These are phyloP conservation scores for Macrolepiota fuliginosa DNA, from an alignment of 768 basidiomycete species.

Conservation along the genomic window DNA sequence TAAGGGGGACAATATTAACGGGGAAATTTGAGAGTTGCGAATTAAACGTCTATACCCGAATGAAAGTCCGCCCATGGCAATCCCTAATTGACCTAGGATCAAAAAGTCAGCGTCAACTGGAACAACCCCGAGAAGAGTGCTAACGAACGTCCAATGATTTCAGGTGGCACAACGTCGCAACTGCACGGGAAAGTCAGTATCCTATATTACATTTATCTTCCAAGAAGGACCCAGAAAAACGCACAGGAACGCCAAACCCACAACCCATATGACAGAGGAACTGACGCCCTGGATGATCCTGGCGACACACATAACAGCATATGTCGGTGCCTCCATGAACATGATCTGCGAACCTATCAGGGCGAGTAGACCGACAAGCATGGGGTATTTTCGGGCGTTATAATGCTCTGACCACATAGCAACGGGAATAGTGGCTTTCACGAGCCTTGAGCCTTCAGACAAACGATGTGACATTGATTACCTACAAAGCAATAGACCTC, in stretches of 20 bases:
- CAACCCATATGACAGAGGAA: constrained; percentile 61
- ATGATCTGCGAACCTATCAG: constrained; percentile 55
- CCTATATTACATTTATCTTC: background rate
- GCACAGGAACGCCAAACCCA: constrained; percentile 59
- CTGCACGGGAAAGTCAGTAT: constrained; percentile 25
- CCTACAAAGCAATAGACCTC: constrained; percentile 54
- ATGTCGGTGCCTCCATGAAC: constrained; percentile 61
- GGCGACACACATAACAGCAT: constrained; percentile 54
- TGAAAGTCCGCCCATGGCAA: constrained; percentile 57
- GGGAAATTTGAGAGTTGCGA: constrained; percentile 2
- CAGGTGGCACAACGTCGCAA: constrained; percentile 53
- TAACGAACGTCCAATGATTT: constrained; percentile 45
- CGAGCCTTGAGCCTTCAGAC: background rate
- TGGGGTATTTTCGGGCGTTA: constrained; percentile 42
- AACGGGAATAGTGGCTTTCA: constrained; percentile 52
- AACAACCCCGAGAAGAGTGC: background rate
- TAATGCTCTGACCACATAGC: constrained; percentile 54
- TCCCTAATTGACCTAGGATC: constrained; percentile 49
- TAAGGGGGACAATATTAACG: constrained; percentile 18
- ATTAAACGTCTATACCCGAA: constrained; percentile 37
- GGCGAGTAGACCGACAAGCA: constrained; percentile 47
- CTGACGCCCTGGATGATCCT: constrained; percentile 59
- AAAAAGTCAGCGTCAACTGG: background rate
- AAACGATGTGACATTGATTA: background rate
- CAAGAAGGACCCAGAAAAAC: constrained; percentile 2